These are phyloP conservation scores for Leishmania martiniquensis DNA, from an alignment of 208 protist genomes.

Conservation along the genomic window DNA sequence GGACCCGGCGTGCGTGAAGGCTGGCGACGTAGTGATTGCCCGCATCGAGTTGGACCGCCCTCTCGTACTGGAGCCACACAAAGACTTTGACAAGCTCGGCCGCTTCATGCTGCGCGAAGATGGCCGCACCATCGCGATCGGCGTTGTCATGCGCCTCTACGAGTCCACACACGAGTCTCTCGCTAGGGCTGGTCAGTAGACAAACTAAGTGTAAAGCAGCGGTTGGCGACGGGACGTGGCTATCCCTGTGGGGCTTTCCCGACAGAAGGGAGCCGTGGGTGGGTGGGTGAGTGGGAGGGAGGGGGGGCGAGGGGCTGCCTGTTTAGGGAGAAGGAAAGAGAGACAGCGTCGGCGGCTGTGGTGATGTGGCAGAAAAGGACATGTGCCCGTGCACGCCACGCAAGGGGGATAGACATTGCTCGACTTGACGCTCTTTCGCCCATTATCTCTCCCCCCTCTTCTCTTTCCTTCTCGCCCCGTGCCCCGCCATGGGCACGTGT, in stretches of 20 bases:
- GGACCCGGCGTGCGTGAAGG: conserved; percentile 93
- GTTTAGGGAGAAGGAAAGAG: too few relatives aligned
- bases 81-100: conserved; percentile 95
- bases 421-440: not conserved
- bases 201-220: not conserved
- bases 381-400: not conserved
- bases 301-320: too few relatives aligned
- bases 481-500: not conserved
- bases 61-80: conserved; percentile 94
- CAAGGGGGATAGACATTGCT: not conserved
- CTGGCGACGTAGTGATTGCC: conserved; percentile 91
- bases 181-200: conserved; percentile 39
- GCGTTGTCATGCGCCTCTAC: conserved; percentile 88
- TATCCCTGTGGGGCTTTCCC: not conserved
- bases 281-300: too few relatives aligned
- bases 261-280: not conserved
- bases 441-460: not conserved
- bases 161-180: conserved; percentile 81
- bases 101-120: conserved; percentile 97
- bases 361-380: not conserved
- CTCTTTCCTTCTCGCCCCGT: too few relatives aligned
- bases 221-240: not conserved
- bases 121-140: conserved; percentile 93
- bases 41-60: conserved; percentile 88
- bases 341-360: not conserved